Evolutionary conservation across 2,329 filamentous ascomycete genomes (phyloP).

Genomic region (Trichoderma hamatum): DNA sequence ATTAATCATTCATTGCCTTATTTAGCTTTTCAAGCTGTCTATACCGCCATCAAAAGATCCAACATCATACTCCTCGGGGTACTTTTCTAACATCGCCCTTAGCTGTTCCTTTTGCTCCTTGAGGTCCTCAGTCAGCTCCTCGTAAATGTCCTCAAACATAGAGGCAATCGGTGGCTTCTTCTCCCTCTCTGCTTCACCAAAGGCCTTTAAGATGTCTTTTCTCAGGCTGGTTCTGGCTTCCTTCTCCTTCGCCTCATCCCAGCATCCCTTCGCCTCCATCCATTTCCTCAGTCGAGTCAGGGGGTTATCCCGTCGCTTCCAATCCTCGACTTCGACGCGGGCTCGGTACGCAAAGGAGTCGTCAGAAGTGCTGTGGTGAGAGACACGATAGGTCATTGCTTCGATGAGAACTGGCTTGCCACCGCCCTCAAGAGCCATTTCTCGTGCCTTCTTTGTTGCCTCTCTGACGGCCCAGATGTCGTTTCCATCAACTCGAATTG

Average conservation of each 20-base stretch:
- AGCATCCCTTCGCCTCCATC: conserved; percentile 80
- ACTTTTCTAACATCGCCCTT: conserved; percentile 75
- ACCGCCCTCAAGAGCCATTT: conserved; percentile 77
- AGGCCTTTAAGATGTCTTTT: conserved; percentile 80
- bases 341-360: conserved; percentile 97
- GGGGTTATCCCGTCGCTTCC: conserved; percentile 89
- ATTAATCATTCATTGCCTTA: neutral
- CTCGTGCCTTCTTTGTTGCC: conserved; percentile 75
- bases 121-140: conserved; percentile 79
- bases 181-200: conserved; percentile 78
- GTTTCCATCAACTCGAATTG: conserved; percentile 90
- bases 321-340: conserved; percentile 90
- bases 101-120: conserved; percentile 72
- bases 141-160: conserved; percentile 89
- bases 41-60: conserved; percentile 74
- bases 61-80: conserved; percentile 91
- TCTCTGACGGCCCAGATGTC: conserved; percentile 88
- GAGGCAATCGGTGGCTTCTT: conserved; percentile 73
- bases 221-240: conserved; percentile 66
- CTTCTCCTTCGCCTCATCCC: conserved; percentile 84
- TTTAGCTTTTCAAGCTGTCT: conserved; percentile 55
- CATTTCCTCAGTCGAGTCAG: conserved; percentile 86
- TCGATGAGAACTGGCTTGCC: conserved; percentile 85
- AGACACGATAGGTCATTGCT: conserved; percentile 97
- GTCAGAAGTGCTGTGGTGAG: conserved; percentile 94